phyloP scores from a whole-genome alignment of 805 yeast genomes.

The Candida ficus region DNA sequence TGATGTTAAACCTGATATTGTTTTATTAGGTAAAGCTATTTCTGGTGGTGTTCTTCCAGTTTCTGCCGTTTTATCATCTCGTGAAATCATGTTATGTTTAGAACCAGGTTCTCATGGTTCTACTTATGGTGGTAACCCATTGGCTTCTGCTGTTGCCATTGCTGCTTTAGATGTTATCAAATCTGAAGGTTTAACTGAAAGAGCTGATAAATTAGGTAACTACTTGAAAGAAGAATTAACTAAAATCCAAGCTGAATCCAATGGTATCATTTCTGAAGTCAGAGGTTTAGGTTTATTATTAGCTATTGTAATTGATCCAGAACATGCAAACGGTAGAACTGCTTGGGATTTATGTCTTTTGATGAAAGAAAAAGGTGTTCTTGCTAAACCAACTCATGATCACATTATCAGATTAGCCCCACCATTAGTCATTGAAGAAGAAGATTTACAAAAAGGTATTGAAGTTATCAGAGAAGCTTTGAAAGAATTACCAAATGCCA shows the following conservation, averaged over 20 bases:
- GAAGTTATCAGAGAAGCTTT: slow-evolving; percentile 62
- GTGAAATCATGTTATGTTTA: slow-evolving; percentile 80
- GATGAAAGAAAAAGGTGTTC: slow-evolving; percentile 82
- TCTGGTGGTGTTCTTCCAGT: slow-evolving; percentile 95
- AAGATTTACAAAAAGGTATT: slow-evolving; percentile 79
- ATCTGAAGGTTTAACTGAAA: slow-evolving; percentile 80
- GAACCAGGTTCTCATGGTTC: slow-evolving; percentile 98
- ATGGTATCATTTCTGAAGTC: slow-evolving; percentile 55
- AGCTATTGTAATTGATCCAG: slow-evolving; percentile 86
- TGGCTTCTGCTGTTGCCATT: slow-evolving; percentile 87
- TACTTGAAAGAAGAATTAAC: slow-evolving; percentile 56
- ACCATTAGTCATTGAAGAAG: slow-evolving; percentile 85
- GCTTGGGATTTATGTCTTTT: slow-evolving; percentile 95
- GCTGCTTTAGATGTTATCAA: slow-evolving; percentile 88
- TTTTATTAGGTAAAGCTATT: slow-evolving; percentile 88
- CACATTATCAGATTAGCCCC: slow-evolving; percentile 95
- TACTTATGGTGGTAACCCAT: slow-evolving; percentile 96
- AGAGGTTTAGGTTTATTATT: slow-evolving; percentile 72
- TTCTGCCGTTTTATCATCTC: slow-evolving; percentile 86
- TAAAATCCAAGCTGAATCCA: slow-evolving; percentile 45
- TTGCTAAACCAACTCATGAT: slow-evolving; percentile 96
- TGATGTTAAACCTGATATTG: slow-evolving; percentile 79
- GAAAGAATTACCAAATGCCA: slow-evolving; percentile 47
- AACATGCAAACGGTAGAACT: slow-evolving; percentile 79
- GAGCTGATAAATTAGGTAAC: slow-evolving; percentile 68